A percentile compares a stretch with the other conserved stretches of the same genome.
Conservation (phyloP, 805 yeast genomes). For the Vanderwaltozyma polyspora region DNA sequence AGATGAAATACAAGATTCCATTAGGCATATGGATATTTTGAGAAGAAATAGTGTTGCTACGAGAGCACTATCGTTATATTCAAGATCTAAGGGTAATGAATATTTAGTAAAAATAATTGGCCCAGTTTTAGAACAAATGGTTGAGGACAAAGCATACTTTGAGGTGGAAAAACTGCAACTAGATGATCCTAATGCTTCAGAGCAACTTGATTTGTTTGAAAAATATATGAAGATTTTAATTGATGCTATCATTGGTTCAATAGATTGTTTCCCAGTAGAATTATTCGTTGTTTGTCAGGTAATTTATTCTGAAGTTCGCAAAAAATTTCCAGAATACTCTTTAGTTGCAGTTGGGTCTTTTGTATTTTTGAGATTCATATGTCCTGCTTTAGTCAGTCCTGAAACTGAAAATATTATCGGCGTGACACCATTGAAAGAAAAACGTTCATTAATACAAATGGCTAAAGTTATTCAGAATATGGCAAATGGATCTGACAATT, state of each 20-base stretch:
- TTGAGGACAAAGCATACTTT: conserved; percentile 39
- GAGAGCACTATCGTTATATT: conserved; percentile 57
- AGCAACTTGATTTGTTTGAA: conserved; percentile 39
- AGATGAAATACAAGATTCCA: conserved; percentile 50
- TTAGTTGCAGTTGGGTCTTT: conserved; percentile 76
- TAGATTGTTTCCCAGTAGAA: conserved; percentile 54
- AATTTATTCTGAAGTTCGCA: conserved; percentile 44
- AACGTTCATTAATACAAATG: conserved; percentile 62
- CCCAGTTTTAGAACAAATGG: conserved; percentile 46
- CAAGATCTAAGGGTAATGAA: conserved; percentile 51
- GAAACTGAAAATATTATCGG: conserved; percentile 37
- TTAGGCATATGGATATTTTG: conserved; percentile 59
- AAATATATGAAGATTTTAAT: conserved; percentile 46
- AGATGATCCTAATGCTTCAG: conserved; percentile 30
- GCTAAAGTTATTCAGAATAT: conserved; percentile 79
- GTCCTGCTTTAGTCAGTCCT: conserved; percentile 88
- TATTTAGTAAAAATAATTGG: conserved; percentile 44
- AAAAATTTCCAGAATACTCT: conserved; percentile 57
- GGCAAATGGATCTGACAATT: conserved; percentile 67
- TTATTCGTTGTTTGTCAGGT: conserved; percentile 60
- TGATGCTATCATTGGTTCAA: conserved; percentile 47
- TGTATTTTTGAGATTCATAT: conserved; percentile 64
- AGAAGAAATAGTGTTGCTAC: conserved; percentile 79
- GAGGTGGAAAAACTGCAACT: conserved; percentile 49
- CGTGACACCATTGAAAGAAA: conserved; percentile 31